These are phyloP conservation scores for Diospyros lotus DNA, from an alignment of 148 eudicot genomes.

Conservation along the genomic window DNA sequence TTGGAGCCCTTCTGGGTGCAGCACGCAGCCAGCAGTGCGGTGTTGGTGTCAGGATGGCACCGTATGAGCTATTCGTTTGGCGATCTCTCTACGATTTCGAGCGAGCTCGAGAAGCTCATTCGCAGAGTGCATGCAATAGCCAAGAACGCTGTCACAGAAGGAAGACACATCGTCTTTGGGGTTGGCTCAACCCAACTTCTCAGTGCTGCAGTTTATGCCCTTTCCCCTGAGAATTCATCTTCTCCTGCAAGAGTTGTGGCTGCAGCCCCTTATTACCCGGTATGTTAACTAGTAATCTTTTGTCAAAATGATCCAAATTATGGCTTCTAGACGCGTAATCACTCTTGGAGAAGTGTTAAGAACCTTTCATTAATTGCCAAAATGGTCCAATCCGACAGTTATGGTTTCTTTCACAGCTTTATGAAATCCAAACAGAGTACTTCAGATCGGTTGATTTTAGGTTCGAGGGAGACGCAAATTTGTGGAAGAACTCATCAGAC, in stretches of 20 bases:
- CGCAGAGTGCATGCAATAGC: slow-evolving; percentile 38
- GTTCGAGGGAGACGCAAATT: slow-evolving; percentile 53
- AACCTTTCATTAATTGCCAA: too few species aligned
- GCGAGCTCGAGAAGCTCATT: slow-evolving; percentile 42
- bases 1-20: slow-evolving; percentile 75
- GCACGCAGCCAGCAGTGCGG: slow-evolving; percentile 50
- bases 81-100: slow-evolving; percentile 23
- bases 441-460: slow-evolving; percentile 33
- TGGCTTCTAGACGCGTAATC: too few species aligned
- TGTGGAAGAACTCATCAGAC: slow-evolving; percentile 34
- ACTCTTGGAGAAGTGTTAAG: too few species aligned
- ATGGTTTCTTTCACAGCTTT: slow-evolving; percentile 27
- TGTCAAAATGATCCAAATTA: too few species aligned
- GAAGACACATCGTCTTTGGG: slow-evolving; percentile 52
- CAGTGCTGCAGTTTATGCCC: slow-evolving; percentile 65
- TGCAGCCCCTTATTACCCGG: slow-evolving; percentile 50
- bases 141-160: slow-evolving; percentile 54
- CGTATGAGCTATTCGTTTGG: slow-evolving; percentile 52
- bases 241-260: slow-evolving; percentile 46
- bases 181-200: slow-evolving; percentile 62
- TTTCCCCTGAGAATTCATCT: slow-evolving; percentile 36
- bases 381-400: too few species aligned
- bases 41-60: slow-evolving; percentile 66
- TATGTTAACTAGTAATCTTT: slow-evolving; percentile 6
- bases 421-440: slow-evolving; percentile 37